These are phyloP conservation scores for Phytophthora tubulina DNA, from an alignment of 352 stramenopile species.

Conservation along the genomic window DNA sequence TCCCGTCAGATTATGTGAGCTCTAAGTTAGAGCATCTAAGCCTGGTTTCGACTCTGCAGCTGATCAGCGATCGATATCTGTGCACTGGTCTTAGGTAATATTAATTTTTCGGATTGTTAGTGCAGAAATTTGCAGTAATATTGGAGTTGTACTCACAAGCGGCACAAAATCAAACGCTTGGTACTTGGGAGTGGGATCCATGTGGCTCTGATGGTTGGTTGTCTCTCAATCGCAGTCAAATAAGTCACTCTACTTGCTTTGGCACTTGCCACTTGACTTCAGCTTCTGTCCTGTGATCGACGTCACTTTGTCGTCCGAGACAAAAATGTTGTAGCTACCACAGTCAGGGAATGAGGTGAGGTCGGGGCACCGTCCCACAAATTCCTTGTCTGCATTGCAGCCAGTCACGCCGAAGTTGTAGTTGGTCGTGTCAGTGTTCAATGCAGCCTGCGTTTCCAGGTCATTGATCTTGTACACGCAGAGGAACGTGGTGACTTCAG, in stretches of 20 bases:
- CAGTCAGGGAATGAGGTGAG: slow-evolving; percentile 26
- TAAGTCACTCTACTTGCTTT: neutral
- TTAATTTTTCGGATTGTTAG: too few species aligned
- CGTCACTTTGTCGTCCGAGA: slow-evolving; percentile 40
- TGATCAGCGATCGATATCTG: too few species aligned
- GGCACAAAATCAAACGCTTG: too few species aligned
- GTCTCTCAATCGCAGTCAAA: too few species aligned
- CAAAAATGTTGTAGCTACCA: slow-evolving; percentile 31
- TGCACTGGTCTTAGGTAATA: too few species aligned
- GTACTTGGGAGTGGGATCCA: too few species aligned
- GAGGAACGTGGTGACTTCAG: slow-evolving; percentile 28
- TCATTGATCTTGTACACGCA: slow-evolving; percentile 43
- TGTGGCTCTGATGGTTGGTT: too few species aligned
- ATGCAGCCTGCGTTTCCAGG: slow-evolving; percentile 32
- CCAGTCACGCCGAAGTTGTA: slow-evolving; percentile 52
- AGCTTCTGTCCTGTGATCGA: slow-evolving; percentile 30
- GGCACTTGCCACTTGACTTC: slow-evolving; percentile 8
- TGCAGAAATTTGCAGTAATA: too few species aligned
- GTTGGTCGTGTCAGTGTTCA: slow-evolving; percentile 31
- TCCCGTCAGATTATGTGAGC: too few species aligned
- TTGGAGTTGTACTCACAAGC: too few species aligned
- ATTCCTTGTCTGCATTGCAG: slow-evolving; percentile 38
- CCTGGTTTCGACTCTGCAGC: too few species aligned
- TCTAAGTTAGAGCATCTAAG: too few species aligned
- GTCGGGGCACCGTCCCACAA: slow-evolving; percentile 39